Percentiles rank a stretch among this genome's conserved stretches.
These are phyloP conservation scores for Circinella minor DNA, from an alignment of 371 early-diverging fungal species.

Conservation along the genomic window DNA sequence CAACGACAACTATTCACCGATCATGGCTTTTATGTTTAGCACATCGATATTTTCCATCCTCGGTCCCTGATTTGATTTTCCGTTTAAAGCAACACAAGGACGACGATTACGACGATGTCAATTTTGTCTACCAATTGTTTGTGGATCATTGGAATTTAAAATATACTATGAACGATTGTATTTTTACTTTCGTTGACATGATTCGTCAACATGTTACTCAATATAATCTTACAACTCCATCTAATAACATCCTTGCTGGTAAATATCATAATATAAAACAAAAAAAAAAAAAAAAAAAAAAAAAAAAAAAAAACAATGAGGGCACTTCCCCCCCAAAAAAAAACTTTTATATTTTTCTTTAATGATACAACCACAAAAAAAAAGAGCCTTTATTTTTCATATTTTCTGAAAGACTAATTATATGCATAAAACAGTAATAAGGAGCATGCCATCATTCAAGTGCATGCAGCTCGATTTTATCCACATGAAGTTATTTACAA, in stretches of 20 bases:
- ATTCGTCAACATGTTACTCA: not conserved
- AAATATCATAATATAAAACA: not conserved
- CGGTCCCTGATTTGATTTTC: conserved; percentile 9
- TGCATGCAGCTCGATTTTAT: conserved; percentile 17
- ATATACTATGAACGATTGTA: not conserved
- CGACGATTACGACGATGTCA: not conserved
- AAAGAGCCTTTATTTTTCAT: no score
- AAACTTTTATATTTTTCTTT: no score
- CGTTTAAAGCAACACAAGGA: not conserved
- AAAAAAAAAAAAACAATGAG: not conserved
- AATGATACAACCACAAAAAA: no score
- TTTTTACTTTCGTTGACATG: not conserved
- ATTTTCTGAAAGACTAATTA: not conserved
- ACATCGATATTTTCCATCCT: conserved; percentile 11
- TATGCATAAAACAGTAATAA: conserved; percentile 9
- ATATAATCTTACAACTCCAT: not conserved
- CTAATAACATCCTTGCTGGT: conserved; percentile 2
- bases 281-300: not conserved
- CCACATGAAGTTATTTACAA: conserved; percentile 11
- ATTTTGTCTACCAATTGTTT: conserved; percentile 2
- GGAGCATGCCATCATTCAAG: conserved; percentile 12
- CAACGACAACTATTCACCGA: not conserved
- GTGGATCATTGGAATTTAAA: conserved; percentile 2
- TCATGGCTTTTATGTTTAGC: conserved; percentile 7
- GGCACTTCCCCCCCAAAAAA: no score